Evolutionary conservation across 2,329 filamentous ascomycete species (phyloP).

Genomic region (Xylaria sp.): DNA sequence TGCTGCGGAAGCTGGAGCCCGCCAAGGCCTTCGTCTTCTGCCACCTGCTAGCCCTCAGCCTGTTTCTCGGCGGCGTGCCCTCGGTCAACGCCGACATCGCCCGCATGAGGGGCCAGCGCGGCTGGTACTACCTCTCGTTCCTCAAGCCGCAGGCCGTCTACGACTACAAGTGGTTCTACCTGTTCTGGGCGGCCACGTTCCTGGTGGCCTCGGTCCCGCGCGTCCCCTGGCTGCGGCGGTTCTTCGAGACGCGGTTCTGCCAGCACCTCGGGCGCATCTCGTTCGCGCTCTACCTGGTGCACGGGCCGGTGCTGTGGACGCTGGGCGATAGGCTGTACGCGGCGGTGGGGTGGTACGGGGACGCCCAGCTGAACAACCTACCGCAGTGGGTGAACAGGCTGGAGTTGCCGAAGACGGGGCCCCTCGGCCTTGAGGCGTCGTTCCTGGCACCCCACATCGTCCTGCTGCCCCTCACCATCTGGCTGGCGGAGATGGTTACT

Average conservation of each 20-base stretch:
- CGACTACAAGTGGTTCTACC: slow-evolving; percentile 69
- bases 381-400: slow-evolving; percentile 60
- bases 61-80: slow-evolving; percentile 65
- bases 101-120: slow-evolving; percentile 55
- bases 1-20: slow-evolving; percentile 49
- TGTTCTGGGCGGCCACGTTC: slow-evolving; percentile 63
- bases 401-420: slow-evolving; percentile 56
- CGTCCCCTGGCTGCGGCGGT: slow-evolving; percentile 58
- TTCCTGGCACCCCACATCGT: slow-evolving; percentile 64
- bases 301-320: slow-evolving; percentile 62
- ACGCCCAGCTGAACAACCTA: slow-evolving; percentile 52
- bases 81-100: slow-evolving; percentile 51
- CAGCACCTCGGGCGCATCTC: slow-evolving; percentile 66
- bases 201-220: slow-evolving; percentile 59
- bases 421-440: slow-evolving; percentile 61
- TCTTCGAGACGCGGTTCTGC: slow-evolving; percentile 61
- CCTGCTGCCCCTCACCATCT: slow-evolving; percentile 61
- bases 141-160: slow-evolving; percentile 68
- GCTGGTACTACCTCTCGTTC: slow-evolving; percentile 63
- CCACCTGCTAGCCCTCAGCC: slow-evolving; percentile 52
- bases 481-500: slow-evolving; percentile 59
- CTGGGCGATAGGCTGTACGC: slow-evolving; percentile 67
- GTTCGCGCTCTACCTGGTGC: slow-evolving; percentile 65
- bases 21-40: slow-evolving; percentile 56
- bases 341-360: slow-evolving; percentile 58